phyloP scores from a whole-genome alignment of 371 early-diverging fungal species.

The Syncephalastrum monosporum region DNA sequence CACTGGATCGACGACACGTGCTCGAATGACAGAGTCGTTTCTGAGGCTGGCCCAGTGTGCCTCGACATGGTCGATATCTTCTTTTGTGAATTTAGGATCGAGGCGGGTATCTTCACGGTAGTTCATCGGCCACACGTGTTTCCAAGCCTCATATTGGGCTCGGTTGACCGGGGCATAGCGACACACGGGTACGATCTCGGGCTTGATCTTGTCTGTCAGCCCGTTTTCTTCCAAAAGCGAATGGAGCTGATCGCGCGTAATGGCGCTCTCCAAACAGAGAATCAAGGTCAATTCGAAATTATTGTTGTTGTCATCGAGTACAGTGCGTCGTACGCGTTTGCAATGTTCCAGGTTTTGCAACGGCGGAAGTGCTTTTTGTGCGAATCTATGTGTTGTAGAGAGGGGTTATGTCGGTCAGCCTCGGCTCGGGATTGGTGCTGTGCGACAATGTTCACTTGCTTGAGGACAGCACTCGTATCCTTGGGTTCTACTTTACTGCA shows the following conservation, averaged over 20 bases:
- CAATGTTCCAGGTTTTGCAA: conserved; percentile 40
- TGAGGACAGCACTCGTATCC: conserved; percentile 36
- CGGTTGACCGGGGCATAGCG: conserved; percentile 53
- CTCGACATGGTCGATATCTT: conserved; percentile 37
- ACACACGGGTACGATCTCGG: conserved; percentile 33
- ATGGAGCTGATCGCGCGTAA: conserved; percentile 16
- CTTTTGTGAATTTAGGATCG: conserved; percentile 45
- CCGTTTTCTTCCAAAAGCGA: conserved; percentile 16
- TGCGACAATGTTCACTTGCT: conserved; percentile 24
- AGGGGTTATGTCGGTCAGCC: not conserved
- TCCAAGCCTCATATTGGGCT: conserved; percentile 61
- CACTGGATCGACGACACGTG: conserved; percentile 52
- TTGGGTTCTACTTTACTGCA: conserved; percentile 40
- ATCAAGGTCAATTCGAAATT: conserved; percentile 26
- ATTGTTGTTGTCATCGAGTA: conserved; percentile 8
- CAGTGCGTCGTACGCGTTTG: conserved; percentile 40
- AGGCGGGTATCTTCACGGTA: conserved; percentile 60
- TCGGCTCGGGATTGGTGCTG: not conserved
- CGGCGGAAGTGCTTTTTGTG: conserved; percentile 36
- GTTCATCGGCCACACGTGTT: conserved; percentile 56
- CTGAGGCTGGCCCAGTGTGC: conserved; percentile 30
- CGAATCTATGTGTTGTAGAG: conserved; percentile 28
- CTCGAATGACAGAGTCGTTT: conserved; percentile 12
- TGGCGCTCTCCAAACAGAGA: conserved; percentile 22
- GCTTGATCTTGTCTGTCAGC: conserved; percentile 12